Conservation (phyloP, 192 early-diverging fungal species). For the Thoreauomyces humboldtii region DNA sequence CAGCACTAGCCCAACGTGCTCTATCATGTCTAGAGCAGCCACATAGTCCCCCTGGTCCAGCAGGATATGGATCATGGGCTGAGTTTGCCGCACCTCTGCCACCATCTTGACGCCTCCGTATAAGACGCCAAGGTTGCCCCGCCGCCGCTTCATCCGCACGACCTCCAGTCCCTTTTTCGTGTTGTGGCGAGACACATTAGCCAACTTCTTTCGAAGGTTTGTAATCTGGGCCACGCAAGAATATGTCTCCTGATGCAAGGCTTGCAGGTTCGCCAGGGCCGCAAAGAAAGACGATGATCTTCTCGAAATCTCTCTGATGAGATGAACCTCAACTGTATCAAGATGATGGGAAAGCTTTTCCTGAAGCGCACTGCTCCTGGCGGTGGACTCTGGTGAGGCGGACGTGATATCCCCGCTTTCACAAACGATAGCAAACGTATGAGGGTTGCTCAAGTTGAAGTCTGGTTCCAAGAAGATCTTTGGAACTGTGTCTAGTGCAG, state of each 20-base stretch:
- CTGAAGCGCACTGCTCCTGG: constrained; percentile 74
- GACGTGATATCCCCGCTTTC: constrained; percentile 65
- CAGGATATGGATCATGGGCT: constrained; percentile 81
- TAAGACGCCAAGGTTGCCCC: constrained; percentile 68
- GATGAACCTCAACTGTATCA: constrained; percentile 91
- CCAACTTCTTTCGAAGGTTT: constrained; percentile 68
- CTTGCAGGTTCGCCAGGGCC: constrained; percentile 88
- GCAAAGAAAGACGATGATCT: constrained; percentile 95
- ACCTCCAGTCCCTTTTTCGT: constrained; percentile 80
- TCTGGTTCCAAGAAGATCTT: constrained; percentile 78
- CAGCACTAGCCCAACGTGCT: constrained; percentile 66
- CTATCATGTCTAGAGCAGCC: constrained; percentile 85
- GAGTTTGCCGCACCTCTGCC: constrained; percentile 71
- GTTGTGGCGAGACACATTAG: constrained; percentile 59
- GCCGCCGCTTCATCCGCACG: constrained; percentile 72
- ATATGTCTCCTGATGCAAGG: constrained; percentile 87
- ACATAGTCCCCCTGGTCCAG: constrained; percentile 80
- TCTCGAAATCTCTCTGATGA: constrained; percentile 91
- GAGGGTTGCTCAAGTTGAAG: constrained; percentile 88
- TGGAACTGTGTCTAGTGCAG: constrained; percentile 79
- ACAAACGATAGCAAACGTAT: constrained; percentile 82
- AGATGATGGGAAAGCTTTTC: constrained; percentile 86
- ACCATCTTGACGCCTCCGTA: constrained; percentile 71
- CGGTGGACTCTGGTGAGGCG: constrained; percentile 41
- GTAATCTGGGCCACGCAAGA: constrained; percentile 88